A percentile compares a stretch with the other conserved stretches of the same genome.
Evolutionary conservation across 768 basidiomycete species (phyloP).

Genomic region (Pulveroboletus sp.): DNA sequence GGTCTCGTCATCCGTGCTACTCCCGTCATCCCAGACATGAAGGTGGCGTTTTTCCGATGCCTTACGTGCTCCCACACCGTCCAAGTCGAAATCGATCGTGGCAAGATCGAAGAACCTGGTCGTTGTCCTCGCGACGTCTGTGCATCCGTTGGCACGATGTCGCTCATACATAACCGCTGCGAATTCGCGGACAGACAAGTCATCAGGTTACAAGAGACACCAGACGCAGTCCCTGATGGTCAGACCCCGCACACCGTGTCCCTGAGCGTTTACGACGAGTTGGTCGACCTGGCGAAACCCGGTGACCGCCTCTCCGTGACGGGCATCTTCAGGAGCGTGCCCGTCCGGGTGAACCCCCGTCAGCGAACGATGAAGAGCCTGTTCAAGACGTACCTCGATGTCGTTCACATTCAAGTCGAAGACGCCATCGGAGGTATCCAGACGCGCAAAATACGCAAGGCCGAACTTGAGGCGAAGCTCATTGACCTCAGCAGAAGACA

Average conservation of each 20-base stretch:
- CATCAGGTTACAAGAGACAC: slow-evolving; percentile 97
- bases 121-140: slow-evolving; percentile 94
- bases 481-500: no score
- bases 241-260: slow-evolving; percentile 97
- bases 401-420: slow-evolving; percentile 81
- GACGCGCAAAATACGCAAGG: slow-evolving; percentile 64
- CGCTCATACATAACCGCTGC: slow-evolving; percentile 93
- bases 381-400: slow-evolving; percentile 97
- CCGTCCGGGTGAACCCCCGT: slow-evolving; percentile 95
- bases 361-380: slow-evolving; percentile 85
- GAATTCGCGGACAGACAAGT: slow-evolving; percentile 99
- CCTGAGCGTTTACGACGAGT: slow-evolving; percentile 90
- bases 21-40: slow-evolving; percentile 99
- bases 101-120: slow-evolving; percentile 90
- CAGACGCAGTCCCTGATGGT: slow-evolving; percentile 97
- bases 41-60: slow-evolving; percentile 97
- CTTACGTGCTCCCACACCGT: slow-evolving; percentile 94
- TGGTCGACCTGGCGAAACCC: slow-evolving; percentile 98
- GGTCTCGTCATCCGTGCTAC: slow-evolving; percentile 97
- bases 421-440: slow-evolving; percentile 37
- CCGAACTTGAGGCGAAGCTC: no score
- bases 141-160: slow-evolving; percentile 83
- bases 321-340: slow-evolving; percentile 96
- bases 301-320: slow-evolving; percentile 99
- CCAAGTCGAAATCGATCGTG: slow-evolving; percentile 96